Percentiles rank a stretch among this genome's conserved stretches.
These are phyloP conservation scores for Bacterosira constricta DNA, from an alignment of 108 stramenopile species.

Conservation along the genomic window DNA sequence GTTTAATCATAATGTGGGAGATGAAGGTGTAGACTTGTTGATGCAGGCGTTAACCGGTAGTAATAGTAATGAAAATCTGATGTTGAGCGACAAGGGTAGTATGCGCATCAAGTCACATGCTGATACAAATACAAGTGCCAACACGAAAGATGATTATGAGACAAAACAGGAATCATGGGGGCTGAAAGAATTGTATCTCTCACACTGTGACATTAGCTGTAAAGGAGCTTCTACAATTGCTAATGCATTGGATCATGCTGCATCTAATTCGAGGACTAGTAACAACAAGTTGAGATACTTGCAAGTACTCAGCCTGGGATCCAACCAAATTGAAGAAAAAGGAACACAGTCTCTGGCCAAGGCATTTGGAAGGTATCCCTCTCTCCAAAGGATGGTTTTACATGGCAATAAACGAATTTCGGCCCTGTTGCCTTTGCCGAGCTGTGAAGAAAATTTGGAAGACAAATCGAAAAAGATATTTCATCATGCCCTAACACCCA, in stretches of 20 bases:
- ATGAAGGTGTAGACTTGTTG: constrained; percentile 4
- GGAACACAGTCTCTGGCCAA: constrained; percentile 12
- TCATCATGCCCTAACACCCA: constrained; percentile 1
- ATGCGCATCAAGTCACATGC: not conserved
- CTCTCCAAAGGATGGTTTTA: constrained; percentile 26
- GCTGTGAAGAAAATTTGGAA: not conserved
- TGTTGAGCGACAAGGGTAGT: not conserved
- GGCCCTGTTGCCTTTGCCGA: too few species aligned
- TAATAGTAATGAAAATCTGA: not conserved
- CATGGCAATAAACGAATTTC: constrained; percentile 15
- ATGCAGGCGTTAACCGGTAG: constrained; percentile 3
- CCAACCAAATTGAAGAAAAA: constrained; percentile 15
- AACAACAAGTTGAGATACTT: constrained; percentile 13
- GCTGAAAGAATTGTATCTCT: constrained; percentile 28
- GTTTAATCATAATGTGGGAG: constrained; percentile 35
- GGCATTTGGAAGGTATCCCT: constrained; percentile 16
- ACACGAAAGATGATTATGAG: not conserved
- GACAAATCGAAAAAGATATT: not conserved
- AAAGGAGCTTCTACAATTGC: constrained; percentile 19
- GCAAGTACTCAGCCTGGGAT: constrained; percentile 34
- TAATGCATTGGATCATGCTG: constrained; percentile 1
- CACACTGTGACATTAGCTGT: constrained; percentile 30
- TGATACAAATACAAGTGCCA: not conserved
- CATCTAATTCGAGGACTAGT: not conserved
- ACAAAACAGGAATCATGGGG: not conserved